A percentile compares a stretch with the other conserved stretches of the same genome.
Conservation (phyloP, 2,329 filamentous ascomycete genomes). For the Ceratocystiopsis brevicomis region DNA sequence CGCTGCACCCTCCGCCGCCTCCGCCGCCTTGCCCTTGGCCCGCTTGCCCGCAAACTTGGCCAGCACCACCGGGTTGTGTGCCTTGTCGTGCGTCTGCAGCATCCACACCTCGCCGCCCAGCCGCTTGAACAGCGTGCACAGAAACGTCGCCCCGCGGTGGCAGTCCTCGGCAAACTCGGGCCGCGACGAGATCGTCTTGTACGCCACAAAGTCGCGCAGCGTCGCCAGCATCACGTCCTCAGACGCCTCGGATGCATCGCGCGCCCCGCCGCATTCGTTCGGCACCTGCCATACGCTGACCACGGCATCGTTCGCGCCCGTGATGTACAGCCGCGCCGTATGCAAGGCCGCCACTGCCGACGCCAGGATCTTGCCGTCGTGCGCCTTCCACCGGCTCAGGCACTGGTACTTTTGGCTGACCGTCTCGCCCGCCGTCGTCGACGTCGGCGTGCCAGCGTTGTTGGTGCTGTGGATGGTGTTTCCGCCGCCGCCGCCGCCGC, state of each 20-base stretch:
- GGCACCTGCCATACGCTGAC: slow-evolving; percentile 74
- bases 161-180: slow-evolving; percentile 81
- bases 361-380: slow-evolving; percentile 71
- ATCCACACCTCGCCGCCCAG: slow-evolving; percentile 80
- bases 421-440: slow-evolving; percentile 25
- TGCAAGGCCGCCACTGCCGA: slow-evolving; percentile 57
- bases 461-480: too few relatives aligned
- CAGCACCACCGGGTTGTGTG: slow-evolving; percentile 78
- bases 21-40: slow-evolving; percentile 20
- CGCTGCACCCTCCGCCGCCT: not conserved
- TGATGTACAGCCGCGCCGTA: slow-evolving; percentile 69
- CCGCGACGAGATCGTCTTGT: slow-evolving; percentile 77
- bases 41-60: slow-evolving; percentile 65
- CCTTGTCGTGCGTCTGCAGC: slow-evolving; percentile 58
- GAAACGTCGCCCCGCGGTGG: slow-evolving; percentile 74
- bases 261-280: slow-evolving; percentile 20
- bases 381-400: slow-evolving; percentile 32
- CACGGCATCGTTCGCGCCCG: slow-evolving; percentile 79
- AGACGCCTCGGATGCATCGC: slow-evolving; percentile 19
- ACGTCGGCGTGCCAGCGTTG: too few relatives aligned
- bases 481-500: slow-evolving; percentile 25
- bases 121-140: slow-evolving; percentile 79
- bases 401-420: slow-evolving; percentile 32
- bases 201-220: slow-evolving; percentile 72
- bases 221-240: slow-evolving; percentile 47